phyloP scores from a whole-genome alignment of 2,329 filamentous ascomycete genomes.

The Xylaria polymorpha region DNA sequence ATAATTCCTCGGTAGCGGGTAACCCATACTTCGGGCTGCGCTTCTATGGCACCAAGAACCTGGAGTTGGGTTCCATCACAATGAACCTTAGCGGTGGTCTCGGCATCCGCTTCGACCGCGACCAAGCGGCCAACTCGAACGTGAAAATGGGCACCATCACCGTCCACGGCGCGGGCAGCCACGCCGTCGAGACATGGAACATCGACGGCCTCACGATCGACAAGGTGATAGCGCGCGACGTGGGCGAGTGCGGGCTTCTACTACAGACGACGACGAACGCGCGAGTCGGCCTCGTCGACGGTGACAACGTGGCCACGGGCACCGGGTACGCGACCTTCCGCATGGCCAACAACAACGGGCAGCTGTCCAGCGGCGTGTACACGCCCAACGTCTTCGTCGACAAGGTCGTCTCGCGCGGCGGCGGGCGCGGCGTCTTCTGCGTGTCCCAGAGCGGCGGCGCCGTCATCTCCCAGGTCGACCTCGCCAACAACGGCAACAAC shows the following conservation, averaged over 20 bases:
- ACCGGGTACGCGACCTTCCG: slow-evolving; percentile 68
- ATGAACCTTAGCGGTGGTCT: slow-evolving; percentile 66
- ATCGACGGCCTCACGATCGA: slow-evolving; percentile 65
- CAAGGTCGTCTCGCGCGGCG: slow-evolving; percentile 65
- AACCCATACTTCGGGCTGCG: slow-evolving; percentile 68
- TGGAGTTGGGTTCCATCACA: slow-evolving; percentile 63
- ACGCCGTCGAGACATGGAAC: slow-evolving; percentile 70
- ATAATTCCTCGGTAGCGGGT: slow-evolving; percentile 50
- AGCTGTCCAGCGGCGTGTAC: slow-evolving; percentile 61
- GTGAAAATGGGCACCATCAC: slow-evolving; percentile 64
- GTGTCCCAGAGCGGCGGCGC: slow-evolving; percentile 67
- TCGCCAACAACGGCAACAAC: slow-evolving; percentile 66
- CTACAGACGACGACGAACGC: slow-evolving; percentile 66
- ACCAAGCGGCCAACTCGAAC: slow-evolving; percentile 62
- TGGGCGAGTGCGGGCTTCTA: slow-evolving; percentile 67
- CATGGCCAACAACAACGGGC: slow-evolving; percentile 67
- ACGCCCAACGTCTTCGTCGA: slow-evolving; percentile 64
- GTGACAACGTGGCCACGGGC: slow-evolving; percentile 63
- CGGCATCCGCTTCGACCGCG: slow-evolving; percentile 68
- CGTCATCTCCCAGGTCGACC: slow-evolving; percentile 61
- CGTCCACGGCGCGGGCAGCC: slow-evolving; percentile 64
- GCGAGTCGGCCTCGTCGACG: slow-evolving; percentile 64
- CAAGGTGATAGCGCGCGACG: slow-evolving; percentile 63
- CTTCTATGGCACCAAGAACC: slow-evolving; percentile 63
- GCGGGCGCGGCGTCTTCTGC: slow-evolving; percentile 68